Conservation (phyloP, 225 moss, liverwort and hornwort species). For the Rhytidiadelphus loreus region DNA sequence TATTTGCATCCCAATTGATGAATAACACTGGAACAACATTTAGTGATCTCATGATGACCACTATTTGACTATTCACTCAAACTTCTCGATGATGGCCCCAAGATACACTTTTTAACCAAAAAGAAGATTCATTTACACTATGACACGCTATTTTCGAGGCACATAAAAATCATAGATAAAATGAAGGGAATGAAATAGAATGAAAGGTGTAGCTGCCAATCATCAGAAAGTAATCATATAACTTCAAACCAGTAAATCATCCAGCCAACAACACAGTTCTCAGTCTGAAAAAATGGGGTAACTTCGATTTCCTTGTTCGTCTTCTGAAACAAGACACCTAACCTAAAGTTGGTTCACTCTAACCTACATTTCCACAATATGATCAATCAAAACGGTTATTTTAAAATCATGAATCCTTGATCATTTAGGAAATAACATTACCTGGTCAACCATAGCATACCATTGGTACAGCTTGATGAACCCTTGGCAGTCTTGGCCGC, state of each 20-base stretch:
- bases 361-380: neutral
- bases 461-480: constrained; percentile 89
- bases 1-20: neutral
- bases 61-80: neutral
- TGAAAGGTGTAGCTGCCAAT: neutral
- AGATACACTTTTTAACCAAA: neutral
- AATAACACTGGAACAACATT: neutral
- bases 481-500: constrained; percentile 69
- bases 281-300: neutral
- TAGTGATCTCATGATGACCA: neutral
- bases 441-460: constrained; percentile 92
- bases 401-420: neutral
- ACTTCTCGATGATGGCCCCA: neutral
- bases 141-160: neutral
- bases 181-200: neutral
- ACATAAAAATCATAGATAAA: neutral
- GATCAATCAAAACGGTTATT: neutral
- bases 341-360: neutral
- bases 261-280: neutral
- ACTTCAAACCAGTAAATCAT: neutral
- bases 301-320: neutral
- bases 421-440: neutral
- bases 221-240: neutral
- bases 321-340: neutral
- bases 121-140: neutral